Conservation (phyloP, 1,284 basidiomycete species). For the Rugiboletus extremiorientalis region DNA sequence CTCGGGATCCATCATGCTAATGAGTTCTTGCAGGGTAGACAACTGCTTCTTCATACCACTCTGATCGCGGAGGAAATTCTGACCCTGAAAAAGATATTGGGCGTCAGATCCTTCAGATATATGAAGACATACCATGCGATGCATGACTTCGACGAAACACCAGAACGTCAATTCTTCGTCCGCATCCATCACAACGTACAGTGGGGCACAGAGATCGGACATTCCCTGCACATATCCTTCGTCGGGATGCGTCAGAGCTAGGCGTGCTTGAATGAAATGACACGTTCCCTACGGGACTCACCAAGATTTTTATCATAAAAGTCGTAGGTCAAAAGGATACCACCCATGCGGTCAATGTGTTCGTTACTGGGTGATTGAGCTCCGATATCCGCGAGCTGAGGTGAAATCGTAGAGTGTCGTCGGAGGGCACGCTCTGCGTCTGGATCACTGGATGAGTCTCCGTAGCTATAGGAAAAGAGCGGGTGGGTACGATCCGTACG, state of each 20-base stretch:
- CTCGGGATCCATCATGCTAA: constrained; percentile 92
- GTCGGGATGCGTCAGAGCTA: constrained; percentile 22
- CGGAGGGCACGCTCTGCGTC: constrained; percentile 54
- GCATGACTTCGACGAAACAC: constrained; percentile 95
- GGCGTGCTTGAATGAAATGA: constrained; percentile 17
- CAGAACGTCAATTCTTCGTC: constrained; percentile 93
- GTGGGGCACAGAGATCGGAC: constrained; percentile 93
- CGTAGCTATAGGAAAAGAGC: constrained; percentile 64
- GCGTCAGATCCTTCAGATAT: background rate
- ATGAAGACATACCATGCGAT: constrained; percentile 73
- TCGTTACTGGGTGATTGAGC: constrained; percentile 85
- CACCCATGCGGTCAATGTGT: constrained; percentile 78
- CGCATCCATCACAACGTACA: constrained; percentile 89
- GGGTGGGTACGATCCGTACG: constrained; percentile 94
- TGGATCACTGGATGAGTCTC: constrained; percentile 29
- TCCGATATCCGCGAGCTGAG: constrained; percentile 67
- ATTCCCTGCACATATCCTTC: constrained; percentile 93
- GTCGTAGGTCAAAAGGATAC: constrained; percentile 91
- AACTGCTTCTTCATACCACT: constrained; percentile 97
- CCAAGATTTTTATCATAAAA: constrained; percentile 88
- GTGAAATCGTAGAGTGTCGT: constrained; percentile 68
- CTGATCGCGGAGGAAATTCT: constrained; percentile 95
- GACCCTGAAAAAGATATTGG: constrained; percentile 56
- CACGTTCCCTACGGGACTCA: constrained; percentile 39
- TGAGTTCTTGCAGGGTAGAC: constrained; percentile 85